Evolutionary conservation across 768 basidiomycete genomes (phyloP).

Genomic region (Phaeotremella skinneri): DNA sequence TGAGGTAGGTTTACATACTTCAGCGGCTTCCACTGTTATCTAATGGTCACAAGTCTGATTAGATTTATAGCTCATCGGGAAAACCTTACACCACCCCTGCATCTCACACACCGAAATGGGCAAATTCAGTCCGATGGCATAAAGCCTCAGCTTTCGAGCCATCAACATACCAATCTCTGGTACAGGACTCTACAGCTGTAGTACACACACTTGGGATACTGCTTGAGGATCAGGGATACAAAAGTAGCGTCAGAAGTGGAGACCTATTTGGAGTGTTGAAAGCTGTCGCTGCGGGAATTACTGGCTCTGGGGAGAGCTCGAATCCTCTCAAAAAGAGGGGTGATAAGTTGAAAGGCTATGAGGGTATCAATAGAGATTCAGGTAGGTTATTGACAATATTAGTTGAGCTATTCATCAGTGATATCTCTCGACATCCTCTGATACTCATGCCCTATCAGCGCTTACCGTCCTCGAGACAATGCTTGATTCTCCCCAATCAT

Average conservation of each 20-base stretch:
- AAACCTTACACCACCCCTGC: conserved; percentile 80
- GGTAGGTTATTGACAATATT: conserved; percentile 57
- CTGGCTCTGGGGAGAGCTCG: conserved; percentile 46
- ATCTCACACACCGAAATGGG: conserved; percentile 86
- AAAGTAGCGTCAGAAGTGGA: conserved; percentile 63
- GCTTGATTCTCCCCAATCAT: conserved; percentile 48
- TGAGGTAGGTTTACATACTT: conserved; percentile 61
- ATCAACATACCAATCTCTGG: conserved; percentile 65
- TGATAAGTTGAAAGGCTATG: conserved; percentile 58
- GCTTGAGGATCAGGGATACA: conserved; percentile 77
- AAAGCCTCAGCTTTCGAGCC: conserved; percentile 78
- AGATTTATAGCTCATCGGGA: conserved; percentile 71
- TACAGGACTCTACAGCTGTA: conserved; percentile 68
- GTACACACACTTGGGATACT: conserved; percentile 93
- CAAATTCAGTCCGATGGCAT: conserved; percentile 73
- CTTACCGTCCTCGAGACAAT: conserved; percentile 76
- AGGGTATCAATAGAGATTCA: conserved; percentile 80
- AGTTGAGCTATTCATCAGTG: too few species aligned
- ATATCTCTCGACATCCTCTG: too few species aligned
- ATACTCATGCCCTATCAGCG: too few species aligned
- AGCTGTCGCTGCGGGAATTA: conserved; percentile 55
- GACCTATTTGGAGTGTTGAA: conserved; percentile 59
- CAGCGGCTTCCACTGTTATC: not conserved
- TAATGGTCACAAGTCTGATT: conserved; percentile 1
- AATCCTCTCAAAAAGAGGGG: conserved; percentile 53